These are phyloP conservation scores for Calcarisporium arbuscula DNA, from an alignment of 2,329 filamentous ascomycete species.

Conservation along the genomic window DNA sequence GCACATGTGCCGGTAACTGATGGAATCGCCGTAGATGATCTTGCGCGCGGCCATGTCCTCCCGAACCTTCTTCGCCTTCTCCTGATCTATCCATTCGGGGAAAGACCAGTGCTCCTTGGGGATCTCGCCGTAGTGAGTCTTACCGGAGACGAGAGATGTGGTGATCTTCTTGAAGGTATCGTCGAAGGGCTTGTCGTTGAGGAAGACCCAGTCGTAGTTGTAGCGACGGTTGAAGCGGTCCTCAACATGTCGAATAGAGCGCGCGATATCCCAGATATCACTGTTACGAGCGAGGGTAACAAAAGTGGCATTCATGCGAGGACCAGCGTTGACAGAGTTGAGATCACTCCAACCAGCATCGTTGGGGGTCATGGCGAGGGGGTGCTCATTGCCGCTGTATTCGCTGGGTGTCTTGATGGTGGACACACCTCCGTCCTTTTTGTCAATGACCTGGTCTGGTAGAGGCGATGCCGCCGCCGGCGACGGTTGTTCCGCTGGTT, in stretches of 20 bases:
- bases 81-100: conserved; percentile 90
- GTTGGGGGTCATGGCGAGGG: conserved; percentile 46
- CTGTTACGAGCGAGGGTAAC: conserved; percentile 89
- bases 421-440: conserved; percentile 17
- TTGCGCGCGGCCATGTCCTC: conserved; percentile 91
- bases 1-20: conserved; percentile 99
- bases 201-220: conserved; percentile 98
- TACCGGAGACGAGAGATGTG: conserved; percentile 82
- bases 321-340: conserved; percentile 50
- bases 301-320: conserved; percentile 93
- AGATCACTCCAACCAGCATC: conserved; percentile 49
- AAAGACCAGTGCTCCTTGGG: conserved; percentile 94
- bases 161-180: conserved; percentile 92
- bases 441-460: conserved; percentile 14
- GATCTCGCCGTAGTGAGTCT: conserved; percentile 84
- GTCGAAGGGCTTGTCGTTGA: conserved; percentile 94
- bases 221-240: conserved; percentile 96
- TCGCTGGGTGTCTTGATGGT: conserved; percentile 17
- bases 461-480: conserved; percentile 10
- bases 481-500: conserved; percentile 3
- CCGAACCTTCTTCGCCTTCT: conserved; percentile 82
- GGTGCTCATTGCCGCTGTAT: conserved; percentile 26
- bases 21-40: conserved; percentile 96
- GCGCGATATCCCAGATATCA: conserved; percentile 94
- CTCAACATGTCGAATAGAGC: conserved; percentile 92